Evolutionary conservation across 148 eudicot genomes (phyloP), one percentile per base, ranked within the genome.

Genomic region (Silene latifolia): DNA sequence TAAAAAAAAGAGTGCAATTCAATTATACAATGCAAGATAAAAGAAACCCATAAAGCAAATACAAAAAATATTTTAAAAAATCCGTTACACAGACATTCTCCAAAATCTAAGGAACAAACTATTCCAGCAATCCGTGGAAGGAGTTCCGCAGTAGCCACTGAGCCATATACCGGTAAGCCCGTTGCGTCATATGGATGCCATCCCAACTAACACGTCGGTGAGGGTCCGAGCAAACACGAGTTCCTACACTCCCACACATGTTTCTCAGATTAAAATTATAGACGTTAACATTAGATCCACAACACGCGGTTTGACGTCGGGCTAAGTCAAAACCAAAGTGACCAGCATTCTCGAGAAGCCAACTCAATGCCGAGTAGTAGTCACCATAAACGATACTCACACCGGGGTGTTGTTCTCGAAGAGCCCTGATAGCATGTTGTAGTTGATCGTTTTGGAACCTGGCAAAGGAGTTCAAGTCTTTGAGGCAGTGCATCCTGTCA

Each of bases 401-500:
- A 23, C 46, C 51, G 47, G 74, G 74, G 69, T 74, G n/a, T 62
- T 79, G 69, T 13, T 8, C 7, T 17, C 47, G 78, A 29, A 80
- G 75, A 11, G 70, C 67, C 5, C 5, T 72, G 25, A 80, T 70
- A 20, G 59, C 51, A 27, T 56, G 71, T 63, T 75, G 74, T 1
- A 80, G 75, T 0, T 8, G 54, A 42, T 63, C 15, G 57, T 74
- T 75, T 46, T 80, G 60, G 44, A 75, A 62, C 24, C 4, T 65
- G 10, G 78, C 56, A 3, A 81, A 59, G 3, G 57, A 7, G 59
- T 81, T 81, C 56, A 74, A 20, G 5, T 23, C 24, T 21, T 51
- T 81, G n/a, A 72, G 58, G 54, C 80, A 81, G 4, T 77, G 56
- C 72, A 73, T 61, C 8, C 63, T 76, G 29, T 77, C 80, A 15